Evolutionary conservation across 2,329 filamentous ascomycete species (phyloP).

Genomic region (Aspergillus novoparasiticus): DNA sequence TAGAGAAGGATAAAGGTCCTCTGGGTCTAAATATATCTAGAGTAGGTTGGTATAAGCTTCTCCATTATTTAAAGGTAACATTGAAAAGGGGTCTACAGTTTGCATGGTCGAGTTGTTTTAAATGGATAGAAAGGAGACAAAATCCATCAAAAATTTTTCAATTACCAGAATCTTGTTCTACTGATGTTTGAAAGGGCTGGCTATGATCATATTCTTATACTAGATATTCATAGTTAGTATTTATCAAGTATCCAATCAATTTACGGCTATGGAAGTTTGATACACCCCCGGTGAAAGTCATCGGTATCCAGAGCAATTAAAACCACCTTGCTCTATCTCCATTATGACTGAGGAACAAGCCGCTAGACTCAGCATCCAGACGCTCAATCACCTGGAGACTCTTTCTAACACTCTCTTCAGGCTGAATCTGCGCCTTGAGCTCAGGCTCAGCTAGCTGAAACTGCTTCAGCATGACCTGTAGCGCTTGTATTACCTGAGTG

Average conservation of each 20-base stretch:
- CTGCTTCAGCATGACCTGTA: neutral
- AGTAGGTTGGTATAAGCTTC: too few relatives aligned
- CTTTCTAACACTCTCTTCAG: neutral
- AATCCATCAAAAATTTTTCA: too few relatives aligned
- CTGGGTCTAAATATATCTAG: too few relatives aligned
- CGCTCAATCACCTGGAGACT: neutral
- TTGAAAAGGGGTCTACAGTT: too few relatives aligned
- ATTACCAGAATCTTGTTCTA: neutral
- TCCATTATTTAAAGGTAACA: too few relatives aligned
- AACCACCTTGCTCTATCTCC: neutral
- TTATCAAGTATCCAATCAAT: neutral
- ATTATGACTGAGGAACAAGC: neutral
- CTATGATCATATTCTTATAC: neutral
- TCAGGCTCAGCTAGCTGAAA: neutral
- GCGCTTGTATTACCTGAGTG: neutral
- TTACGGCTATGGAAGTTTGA: neutral
- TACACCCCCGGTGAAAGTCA: neutral
- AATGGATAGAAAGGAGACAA: too few relatives aligned
- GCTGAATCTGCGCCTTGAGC: neutral
- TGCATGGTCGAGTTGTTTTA: too few relatives aligned
- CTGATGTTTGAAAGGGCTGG: neutral
- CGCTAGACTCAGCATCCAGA: neutral
- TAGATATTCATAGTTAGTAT: too few relatives aligned
- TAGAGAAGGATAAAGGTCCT: too few relatives aligned
- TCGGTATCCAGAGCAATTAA: neutral